phyloP scores from a whole-genome alignment of 169 alveolate species.

The Blepharisma undulans region DNA sequence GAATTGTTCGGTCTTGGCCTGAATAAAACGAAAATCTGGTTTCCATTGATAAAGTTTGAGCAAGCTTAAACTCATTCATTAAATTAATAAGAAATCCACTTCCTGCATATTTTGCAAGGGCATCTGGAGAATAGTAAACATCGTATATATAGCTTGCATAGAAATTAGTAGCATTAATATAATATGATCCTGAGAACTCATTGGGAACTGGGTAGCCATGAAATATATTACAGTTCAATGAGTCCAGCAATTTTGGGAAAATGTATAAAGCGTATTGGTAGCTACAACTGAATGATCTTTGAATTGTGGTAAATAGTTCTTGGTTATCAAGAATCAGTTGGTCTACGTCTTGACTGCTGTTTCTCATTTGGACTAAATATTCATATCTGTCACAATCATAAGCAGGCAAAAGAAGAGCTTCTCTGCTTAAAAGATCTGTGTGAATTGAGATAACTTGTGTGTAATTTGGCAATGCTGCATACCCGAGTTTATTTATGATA shows the following conservation, averaged over 20 bases:
- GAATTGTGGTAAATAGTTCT: not conserved
- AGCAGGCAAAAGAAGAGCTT: not conserved
- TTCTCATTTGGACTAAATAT: not conserved
- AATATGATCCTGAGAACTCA: not conserved
- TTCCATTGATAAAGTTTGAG: no score
- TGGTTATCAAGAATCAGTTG: not conserved
- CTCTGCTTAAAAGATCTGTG: not conserved
- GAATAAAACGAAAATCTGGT: not conserved
- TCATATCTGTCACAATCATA: not conserved
- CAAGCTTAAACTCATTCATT: not conserved
- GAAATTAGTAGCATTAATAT: not conserved
- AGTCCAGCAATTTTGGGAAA: not conserved
- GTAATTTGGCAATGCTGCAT: not conserved
- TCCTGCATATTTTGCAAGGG: not conserved
- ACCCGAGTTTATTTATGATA: not conserved
- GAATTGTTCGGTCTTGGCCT: conserved; percentile 2
- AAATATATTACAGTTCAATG: not conserved
- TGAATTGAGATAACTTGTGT: conserved; percentile 5
- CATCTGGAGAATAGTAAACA: not conserved
- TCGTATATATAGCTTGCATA: not conserved
- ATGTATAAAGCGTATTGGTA: not conserved
- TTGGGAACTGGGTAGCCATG: not conserved
- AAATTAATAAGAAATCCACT: not conserved
- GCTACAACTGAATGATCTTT: not conserved
- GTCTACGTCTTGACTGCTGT: not conserved